Evolutionary conservation across 306 rosid species (phyloP), one percentile per base, ranked within the genome.

Genomic region (Dryas drummondii): DNA sequence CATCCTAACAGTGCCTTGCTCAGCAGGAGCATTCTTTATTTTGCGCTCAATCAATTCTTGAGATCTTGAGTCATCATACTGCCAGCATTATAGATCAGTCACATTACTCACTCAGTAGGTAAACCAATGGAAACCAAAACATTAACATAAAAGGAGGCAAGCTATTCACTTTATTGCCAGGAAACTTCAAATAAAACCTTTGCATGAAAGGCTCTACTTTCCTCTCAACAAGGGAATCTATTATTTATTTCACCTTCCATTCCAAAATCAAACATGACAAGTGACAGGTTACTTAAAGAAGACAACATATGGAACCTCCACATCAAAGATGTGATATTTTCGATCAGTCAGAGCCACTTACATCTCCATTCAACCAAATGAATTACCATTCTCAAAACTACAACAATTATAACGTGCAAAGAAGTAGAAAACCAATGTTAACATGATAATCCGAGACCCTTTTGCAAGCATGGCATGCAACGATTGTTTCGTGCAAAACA

Each of bases 21-120:
- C 91, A 7, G 79, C 69, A 22, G 91, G 91, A 59, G 91, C 88
- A 74, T 82, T 81, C 75, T 76, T 47, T 77, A 87, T 87, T 71
- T 82, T 83, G 57, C 77, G 83, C 56, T 87, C 91, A 42, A 87
- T 84, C 74, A 74, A 27, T 70, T 87, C 91, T 78, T 87, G 89
- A 6, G 92, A 82, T 74, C 77, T 86, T n/a, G 91, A 86, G n/a
- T 91, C 93, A 63, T 88, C 93, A 51, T 77, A 82, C 97, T 92
- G 86, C 67, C 76, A 81, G 4, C 73, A 77, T 0, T 10, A 57
- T 19, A 49, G 16, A 74, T 40, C 58, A 49, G 68, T 19, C n/a
- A 59, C 56, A 65, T 49, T 14, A 55, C 67, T 17, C 73, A 49
- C 49, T 61, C 47, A 41, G 47, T 26, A 17, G 10, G 68, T 52